Base-by-base conservation (phyloP, 345 rosid genomes). In the Brassica nigra region DNA sequence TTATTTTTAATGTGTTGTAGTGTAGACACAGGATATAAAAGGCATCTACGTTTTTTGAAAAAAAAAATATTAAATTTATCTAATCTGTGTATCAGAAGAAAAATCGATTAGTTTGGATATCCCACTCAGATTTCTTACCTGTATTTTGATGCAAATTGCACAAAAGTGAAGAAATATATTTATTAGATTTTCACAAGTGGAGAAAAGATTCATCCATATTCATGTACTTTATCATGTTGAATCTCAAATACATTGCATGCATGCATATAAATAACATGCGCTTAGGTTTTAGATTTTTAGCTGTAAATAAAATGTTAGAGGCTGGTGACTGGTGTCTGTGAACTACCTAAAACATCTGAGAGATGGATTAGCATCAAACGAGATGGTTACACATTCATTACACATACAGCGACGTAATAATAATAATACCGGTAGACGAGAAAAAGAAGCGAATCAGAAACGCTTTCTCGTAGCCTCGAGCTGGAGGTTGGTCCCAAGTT, bases 401-500 rank as follows among this genome's bases (percentile, higher is more conserved):
- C 49, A 68, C 16, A 68, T 36, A 44, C 14, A 12, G 16, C 20
- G 14, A 44, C 70, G 30, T 23, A 23, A 23, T 62, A 7, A 18
- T 69, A 16, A 2, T 65, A 36, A 8, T 18, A 65, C 4, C 5
- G 27, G 1, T 11, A 12, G 29, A 44, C 12, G 14, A 47, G 14
- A 47, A 4, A 49, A 15, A 18, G 1, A 23, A 23, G 7, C 31
- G 6, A 15, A 82, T 91, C 90, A 90, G 81, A 90, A 91, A 57
- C 95, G 98, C 89, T 23, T 90, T 91, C 84, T 85, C 87, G 52
- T 89, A 88, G 67, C 82, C 89, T 79, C 85, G 91, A 3, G 90
- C 80, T 1, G 94, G 90, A 76, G 87, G 90, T 73, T 86, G 97
- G 85, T 90, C 91, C 98, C 98, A 93, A 15, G 83, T 77, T 70